Conservation (phyloP, 2,329 filamentous ascomycete genomes). For the Sarocladium oryzae region DNA sequence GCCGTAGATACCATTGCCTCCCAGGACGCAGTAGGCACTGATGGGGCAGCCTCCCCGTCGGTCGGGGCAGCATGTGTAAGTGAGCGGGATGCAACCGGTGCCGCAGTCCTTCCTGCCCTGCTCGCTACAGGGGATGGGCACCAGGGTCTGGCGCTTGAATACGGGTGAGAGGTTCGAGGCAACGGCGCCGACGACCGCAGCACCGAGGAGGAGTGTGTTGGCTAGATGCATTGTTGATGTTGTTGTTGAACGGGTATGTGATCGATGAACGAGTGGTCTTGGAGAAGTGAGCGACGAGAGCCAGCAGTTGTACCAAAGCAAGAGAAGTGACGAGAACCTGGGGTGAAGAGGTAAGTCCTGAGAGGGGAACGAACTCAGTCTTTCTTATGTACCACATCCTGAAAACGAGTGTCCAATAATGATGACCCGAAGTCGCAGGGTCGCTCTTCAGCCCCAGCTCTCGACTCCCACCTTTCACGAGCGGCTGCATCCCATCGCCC, state of each 20-base stretch:
- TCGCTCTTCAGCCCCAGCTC: too few relatives aligned
- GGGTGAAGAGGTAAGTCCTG: background rate
- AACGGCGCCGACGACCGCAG: slow-evolving; percentile 16
- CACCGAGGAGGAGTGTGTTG: slow-evolving; percentile 14
- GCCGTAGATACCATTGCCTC: slow-evolving; percentile 15
- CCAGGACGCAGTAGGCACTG: slow-evolving; percentile 18
- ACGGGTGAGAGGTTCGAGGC: slow-evolving; percentile 15
- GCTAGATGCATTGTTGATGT: background rate
- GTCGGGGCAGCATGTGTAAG: slow-evolving; percentile 25
- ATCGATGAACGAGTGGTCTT: background rate
- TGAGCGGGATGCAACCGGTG: slow-evolving; percentile 20
- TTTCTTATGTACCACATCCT: too few relatives aligned
- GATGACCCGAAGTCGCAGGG: too few relatives aligned
- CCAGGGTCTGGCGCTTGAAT: slow-evolving; percentile 14
- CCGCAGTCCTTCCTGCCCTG: slow-evolving; percentile 21
- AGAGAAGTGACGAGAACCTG: background rate
- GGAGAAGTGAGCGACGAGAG: too few relatives aligned
- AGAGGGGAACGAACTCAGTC: too few relatives aligned
- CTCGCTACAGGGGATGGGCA: slow-evolving; percentile 17
- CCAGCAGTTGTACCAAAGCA: too few relatives aligned
- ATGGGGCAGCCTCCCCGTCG: slow-evolving; percentile 20
- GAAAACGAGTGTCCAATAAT: too few relatives aligned
- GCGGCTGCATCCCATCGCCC: too few relatives aligned
- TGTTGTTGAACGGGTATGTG: too few relatives aligned
- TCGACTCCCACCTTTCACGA: too few relatives aligned